Percentiles rank a stretch among this genome's conserved stretches.
phyloP scores from a whole-genome alignment of 1,284 basidiomycete species.

The Hemileia vastatrix region DNA sequence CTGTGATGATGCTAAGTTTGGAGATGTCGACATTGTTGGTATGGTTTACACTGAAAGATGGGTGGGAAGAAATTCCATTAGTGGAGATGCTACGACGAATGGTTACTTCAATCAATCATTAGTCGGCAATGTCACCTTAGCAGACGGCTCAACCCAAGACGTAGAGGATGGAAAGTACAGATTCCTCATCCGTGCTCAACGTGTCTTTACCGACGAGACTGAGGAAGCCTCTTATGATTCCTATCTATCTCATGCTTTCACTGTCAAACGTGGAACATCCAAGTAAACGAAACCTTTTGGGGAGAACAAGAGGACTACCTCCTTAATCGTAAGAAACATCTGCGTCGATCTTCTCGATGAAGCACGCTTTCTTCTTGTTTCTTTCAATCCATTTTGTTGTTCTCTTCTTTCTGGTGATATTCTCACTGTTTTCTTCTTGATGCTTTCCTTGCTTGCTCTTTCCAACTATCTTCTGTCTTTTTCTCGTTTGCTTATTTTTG shows the following conservation, averaged over 20 bases:
- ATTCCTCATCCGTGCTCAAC: conserved; percentile 31
- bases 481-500: too few species aligned
- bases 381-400: too few species aligned
- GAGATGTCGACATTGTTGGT: conserved; percentile 26
- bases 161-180: conserved; percentile 31
- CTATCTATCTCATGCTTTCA: conserved; percentile 34
- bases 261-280: conserved; percentile 20
- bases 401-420: too few species aligned
- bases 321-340: too few species aligned
- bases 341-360: too few species aligned
- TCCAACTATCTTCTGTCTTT: too few species aligned
- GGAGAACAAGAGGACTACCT: too few species aligned
- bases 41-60: conserved; percentile 27
- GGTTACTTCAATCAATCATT: conserved; percentile 27
- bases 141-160: conserved; percentile 25
- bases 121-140: conserved; percentile 21
- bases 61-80: conserved; percentile 27
- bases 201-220: conserved; percentile 24
- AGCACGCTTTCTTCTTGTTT: too few species aligned
- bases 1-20: conserved; percentile 7
- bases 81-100: conserved; percentile 25
- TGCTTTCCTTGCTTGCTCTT: too few species aligned
- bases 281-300: too few species aligned
- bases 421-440: too few species aligned
- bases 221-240: conserved; percentile 30